A percentile compares a stretch with the other conserved stretches of the same genome.
Evolutionary conservation across 2,329 filamentous ascomycete species (phyloP).

Genomic region (Dactylellina leptospora): DNA sequence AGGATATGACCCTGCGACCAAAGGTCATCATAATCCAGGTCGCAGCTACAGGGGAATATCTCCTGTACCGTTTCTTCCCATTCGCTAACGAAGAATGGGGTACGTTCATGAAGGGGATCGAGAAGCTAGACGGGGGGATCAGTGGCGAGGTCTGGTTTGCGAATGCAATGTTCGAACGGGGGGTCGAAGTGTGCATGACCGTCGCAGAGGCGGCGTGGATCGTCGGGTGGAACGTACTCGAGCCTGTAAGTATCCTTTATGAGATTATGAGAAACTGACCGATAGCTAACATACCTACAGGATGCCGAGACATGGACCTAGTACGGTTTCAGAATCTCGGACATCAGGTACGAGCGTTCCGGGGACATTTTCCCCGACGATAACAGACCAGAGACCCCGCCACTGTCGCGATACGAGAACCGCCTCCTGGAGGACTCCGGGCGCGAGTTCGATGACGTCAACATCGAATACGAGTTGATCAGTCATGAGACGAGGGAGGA

Average conservation of each 20-base stretch:
- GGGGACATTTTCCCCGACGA: background rate
- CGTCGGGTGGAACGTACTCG: background rate
- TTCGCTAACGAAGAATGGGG: background rate
- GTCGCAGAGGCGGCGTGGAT: conserved; percentile 20
- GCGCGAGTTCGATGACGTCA: background rate
- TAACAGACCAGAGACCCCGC: no score
- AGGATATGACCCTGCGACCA: conserved; percentile 1
- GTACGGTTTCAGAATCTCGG: conserved; percentile 15
- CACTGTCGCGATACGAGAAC: background rate
- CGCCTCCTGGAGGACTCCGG: background rate
- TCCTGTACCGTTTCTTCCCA: conserved; percentile 24
- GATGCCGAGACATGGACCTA: conserved; percentile 11
- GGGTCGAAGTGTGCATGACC: conserved; percentile 21
- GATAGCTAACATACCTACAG: no score
- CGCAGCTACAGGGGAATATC: conserved; percentile 1
- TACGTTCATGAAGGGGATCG: background rate
- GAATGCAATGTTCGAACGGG: conserved; percentile 12
- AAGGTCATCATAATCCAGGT: conserved; percentile 33
- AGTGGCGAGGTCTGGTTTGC: conserved; percentile 32
- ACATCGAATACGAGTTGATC: background rate
- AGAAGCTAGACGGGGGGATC: background rate
- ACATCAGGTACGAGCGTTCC: background rate
- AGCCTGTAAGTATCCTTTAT: background rate
- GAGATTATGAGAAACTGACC: no score
- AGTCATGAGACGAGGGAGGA: background rate